A percentile compares a stretch with the other conserved stretches of the same genome.
Conservation (phyloP, 1,284 basidiomycete genomes). For the Blastosporella zonata region DNA sequence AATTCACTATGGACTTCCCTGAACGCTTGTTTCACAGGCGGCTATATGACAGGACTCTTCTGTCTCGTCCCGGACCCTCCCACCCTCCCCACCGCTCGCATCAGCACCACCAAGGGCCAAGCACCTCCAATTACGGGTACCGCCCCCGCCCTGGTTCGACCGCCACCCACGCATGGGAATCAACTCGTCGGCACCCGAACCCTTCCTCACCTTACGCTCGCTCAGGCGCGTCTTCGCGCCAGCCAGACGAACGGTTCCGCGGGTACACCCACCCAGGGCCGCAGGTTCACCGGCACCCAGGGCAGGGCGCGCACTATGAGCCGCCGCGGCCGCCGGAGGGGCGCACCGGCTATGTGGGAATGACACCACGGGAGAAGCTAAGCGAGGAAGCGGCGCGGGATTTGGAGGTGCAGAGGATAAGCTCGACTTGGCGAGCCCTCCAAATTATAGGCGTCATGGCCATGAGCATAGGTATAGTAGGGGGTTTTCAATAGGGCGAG, state of each 20-base stretch:
- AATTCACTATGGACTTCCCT: too few relatives aligned
- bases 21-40: too few relatives aligned
- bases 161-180: conserved; percentile 34
- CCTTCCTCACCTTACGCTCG: conserved; percentile 9
- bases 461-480: conserved; percentile 24
- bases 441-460: conserved; percentile 29
- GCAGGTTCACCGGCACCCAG: conserved; percentile 10
- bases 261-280: conserved; percentile 15
- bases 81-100: conserved; percentile 15
- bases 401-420: conserved; percentile 32
- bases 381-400: conserved; percentile 28
- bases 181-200: conserved; percentile 18
- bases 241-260: conserved; percentile 5
- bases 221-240: conserved; percentile 6
- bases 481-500: conserved; percentile 14
- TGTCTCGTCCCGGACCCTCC: conserved; percentile 17
- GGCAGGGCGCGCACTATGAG: conserved; percentile 13
- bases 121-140: conserved; percentile 8
- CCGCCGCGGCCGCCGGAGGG: conserved; percentile 4
- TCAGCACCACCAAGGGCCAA: conserved; percentile 18
- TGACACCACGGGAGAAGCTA: conserved; percentile 20
- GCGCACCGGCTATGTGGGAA: conserved; percentile 12
- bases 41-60: conserved; percentile 37
- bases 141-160: conserved; percentile 26
- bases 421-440: conserved; percentile 28